Evolutionary conservation across 169 alveolate species (phyloP), one percentile per base, ranked within the genome.

Genomic region (Ichthyophthirius multifiliis): DNA sequence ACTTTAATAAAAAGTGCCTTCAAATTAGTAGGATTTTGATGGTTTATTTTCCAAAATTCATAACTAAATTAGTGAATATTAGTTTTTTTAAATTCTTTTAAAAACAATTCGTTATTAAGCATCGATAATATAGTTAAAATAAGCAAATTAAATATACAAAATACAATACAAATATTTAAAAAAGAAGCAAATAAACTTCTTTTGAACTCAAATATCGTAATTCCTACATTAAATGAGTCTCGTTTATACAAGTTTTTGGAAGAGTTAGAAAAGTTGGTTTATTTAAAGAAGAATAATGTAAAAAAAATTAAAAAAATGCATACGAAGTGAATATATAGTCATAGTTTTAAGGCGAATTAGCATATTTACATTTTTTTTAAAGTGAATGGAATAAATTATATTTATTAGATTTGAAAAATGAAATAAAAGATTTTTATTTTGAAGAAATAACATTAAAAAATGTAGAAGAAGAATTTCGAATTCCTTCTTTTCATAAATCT

Each of bases 401-500:
- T 23, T 55, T 27, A 10, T 27, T 55, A 16, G 71, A 55, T 55
- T 23, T 55, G 18, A n/a, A n/a, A n/a, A 55, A 7, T 16, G 71
- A 55, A 10, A 27, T 55, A 27, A 39, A 55, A 15, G 31, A 55
- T 55, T 55, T 27, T 55, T 34, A 55, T 20, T 20, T 20, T 10
- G 31, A 55, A 39, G 71, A 55, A 4, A 55, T 16, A 10, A 55
- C 23, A 27, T 55, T 16, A 3, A 55, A 39, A 4, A 16, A 71
- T 71, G 27, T 71, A 10, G 20, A 78, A 43, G 31, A 30, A 16
- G 45, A 37, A 1, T 78, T 43, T 64, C 4, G 43, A 43, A 62
- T 55, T 5, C 82, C 86, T 30, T 32, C 43, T 23, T 81, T 81
- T 67, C 86, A 81, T 71, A 81, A 73, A 81, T 73, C 82, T 7